Conservation (phyloP, 2,329 filamentous ascomycete species). For the Venturia effusa region DNA sequence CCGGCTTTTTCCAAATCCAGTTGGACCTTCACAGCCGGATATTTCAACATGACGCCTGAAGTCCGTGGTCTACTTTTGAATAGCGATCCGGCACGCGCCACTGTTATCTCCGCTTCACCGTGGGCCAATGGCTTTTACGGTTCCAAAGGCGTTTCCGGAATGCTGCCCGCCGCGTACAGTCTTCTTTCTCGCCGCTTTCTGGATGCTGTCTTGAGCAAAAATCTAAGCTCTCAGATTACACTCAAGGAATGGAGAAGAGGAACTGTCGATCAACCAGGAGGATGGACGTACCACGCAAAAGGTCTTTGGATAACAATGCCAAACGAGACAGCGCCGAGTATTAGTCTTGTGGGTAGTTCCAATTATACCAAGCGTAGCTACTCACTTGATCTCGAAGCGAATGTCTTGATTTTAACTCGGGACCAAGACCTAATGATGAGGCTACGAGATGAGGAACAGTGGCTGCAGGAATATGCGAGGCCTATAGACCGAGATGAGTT, state of each 20-base stretch:
- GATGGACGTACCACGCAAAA: constrained; percentile 98
- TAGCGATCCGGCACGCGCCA: constrained; percentile 59
- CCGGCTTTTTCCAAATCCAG: constrained; percentile 52
- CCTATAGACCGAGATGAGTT: constrained; percentile 67
- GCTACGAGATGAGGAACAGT: constrained; percentile 68
- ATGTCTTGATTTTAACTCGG: constrained; percentile 72
- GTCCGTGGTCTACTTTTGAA: constrained; percentile 70
- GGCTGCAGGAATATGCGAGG: constrained; percentile 65
- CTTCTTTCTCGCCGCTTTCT: constrained; percentile 77
- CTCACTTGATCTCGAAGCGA: constrained; percentile 80
- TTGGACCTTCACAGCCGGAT: constrained; percentile 96
- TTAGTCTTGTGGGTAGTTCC: constrained; percentile 80
- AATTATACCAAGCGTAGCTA: constrained; percentile 97
- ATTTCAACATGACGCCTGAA: constrained; percentile 90
- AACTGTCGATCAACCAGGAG: constrained; percentile 65
- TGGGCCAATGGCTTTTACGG: constrained; percentile 93
- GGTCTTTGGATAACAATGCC: constrained; percentile 81
- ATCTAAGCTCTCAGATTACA: constrained; percentile 48
- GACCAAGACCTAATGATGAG: constrained; percentile 60
- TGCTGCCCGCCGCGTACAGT: constrained; percentile 86
- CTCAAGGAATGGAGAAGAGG: constrained; percentile 85
- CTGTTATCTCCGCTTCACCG: constrained; percentile 83
- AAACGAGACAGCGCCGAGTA: constrained; percentile 42
- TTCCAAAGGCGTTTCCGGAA: constrained; percentile 75
- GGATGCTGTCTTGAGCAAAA: constrained; percentile 44